phyloP scores from a whole-genome alignment of 2,329 filamentous ascomycete genomes.

The Monosporascus sp. region DNA sequence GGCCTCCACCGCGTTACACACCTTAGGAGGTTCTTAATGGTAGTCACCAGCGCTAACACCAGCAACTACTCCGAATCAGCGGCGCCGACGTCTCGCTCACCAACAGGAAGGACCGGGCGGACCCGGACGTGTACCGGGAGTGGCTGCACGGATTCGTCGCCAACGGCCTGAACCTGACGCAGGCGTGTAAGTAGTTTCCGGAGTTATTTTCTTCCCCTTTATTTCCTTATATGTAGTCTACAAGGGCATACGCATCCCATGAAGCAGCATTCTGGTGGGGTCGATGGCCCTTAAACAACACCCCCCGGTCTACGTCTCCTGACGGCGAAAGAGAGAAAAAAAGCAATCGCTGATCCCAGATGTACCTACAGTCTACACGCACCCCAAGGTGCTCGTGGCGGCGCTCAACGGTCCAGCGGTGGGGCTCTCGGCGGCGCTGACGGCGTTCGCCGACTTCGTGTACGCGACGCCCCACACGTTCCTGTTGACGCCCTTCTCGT shows the following conservation, averaged over 20 bases:
- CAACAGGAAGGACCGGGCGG: conserved; percentile 24
- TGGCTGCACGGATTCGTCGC: conserved; percentile 70
- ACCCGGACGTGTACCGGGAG: conserved; percentile 37
- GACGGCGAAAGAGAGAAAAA: no score
- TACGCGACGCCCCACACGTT: conserved; percentile 79
- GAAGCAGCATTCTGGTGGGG: no score
- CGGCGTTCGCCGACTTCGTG: conserved; percentile 85
- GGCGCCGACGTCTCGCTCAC: conserved; percentile 70
- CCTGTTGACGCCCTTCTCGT: conserved; percentile 86
- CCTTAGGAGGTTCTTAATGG: no score
- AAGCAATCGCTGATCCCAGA: no score
- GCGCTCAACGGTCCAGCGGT: conserved; percentile 90
- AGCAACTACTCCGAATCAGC: conserved; percentile 35
- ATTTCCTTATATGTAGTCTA: no score
- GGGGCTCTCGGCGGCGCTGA: conserved; percentile 78
- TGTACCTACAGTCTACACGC: conserved; percentile 58
- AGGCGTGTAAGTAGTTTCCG: conserved; percentile 47
- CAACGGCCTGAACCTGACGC: conserved; percentile 84
- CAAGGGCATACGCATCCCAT: no score
- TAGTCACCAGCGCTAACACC: background rate
- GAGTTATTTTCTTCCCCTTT: no score
- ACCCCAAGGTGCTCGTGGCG: conserved; percentile 87
- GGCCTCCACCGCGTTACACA: background rate
- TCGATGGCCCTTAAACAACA: no score
- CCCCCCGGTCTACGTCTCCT: no score